Percentiles rank a stretch among this genome's conserved stretches.
These are phyloP conservation scores for Teunomyces cretensis DNA, from an alignment of 805 yeast genomes.

Conservation along the genomic window DNA sequence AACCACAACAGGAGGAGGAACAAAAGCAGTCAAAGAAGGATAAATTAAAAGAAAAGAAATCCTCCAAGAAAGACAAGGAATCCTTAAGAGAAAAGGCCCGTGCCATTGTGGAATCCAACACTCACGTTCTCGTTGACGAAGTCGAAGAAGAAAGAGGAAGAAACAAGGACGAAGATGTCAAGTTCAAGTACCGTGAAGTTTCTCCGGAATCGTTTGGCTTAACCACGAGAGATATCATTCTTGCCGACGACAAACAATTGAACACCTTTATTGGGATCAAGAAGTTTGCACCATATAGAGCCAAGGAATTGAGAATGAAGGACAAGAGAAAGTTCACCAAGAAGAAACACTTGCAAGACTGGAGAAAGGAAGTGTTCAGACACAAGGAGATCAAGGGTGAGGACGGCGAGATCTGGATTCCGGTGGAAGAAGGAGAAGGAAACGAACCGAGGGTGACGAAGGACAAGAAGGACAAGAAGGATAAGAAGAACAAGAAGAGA, in stretches of 20 bases:
- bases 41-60: constrained; percentile 54
- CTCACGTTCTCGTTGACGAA: constrained; percentile 64
- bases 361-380: constrained; percentile 84
- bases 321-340: constrained; percentile 86
- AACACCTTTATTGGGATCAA: constrained; percentile 85
- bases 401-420: constrained; percentile 39
- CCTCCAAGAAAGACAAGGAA: constrained; percentile 61
- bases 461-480: constrained; percentile 9
- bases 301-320: constrained; percentile 64
- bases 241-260: constrained; percentile 85
- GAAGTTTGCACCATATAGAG: constrained; percentile 90
- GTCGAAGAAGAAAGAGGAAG: constrained; percentile 63
- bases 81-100: constrained; percentile 68
- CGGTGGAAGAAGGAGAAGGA: constrained; percentile 18
- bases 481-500: constrained; percentile 2
- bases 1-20: constrained; percentile 19
- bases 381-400: constrained; percentile 46
- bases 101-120: constrained; percentile 72
- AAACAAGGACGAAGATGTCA: constrained; percentile 41
- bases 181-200: constrained; percentile 87
- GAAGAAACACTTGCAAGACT: constrained; percentile 76
- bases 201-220: constrained; percentile 93
- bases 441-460: constrained; percentile 7
- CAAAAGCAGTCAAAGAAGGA: constrained; percentile 51
- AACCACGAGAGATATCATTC: constrained; percentile 77